A percentile compares a stretch with the other conserved stretches of the same genome.
phyloP scores from a whole-genome alignment of 176 grass and related monocot genomes.

The Carex scoparia region DNA sequence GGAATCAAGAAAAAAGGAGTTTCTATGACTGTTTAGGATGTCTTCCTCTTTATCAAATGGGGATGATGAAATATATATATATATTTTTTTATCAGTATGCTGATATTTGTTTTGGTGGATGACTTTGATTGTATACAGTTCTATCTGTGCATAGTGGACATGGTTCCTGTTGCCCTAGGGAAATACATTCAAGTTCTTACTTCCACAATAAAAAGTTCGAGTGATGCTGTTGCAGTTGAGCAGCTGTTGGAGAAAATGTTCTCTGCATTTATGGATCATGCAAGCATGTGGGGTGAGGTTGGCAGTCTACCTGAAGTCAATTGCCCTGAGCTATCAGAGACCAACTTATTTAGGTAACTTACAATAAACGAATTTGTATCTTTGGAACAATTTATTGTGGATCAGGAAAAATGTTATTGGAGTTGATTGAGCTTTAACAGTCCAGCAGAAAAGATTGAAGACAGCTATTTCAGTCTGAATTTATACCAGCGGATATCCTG shows the following conservation, averaged over 20 bases:
- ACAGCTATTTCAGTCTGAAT: neutral
- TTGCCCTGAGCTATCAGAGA: slow-evolving; percentile 66
- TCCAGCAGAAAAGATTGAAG: neutral
- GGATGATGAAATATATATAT: neutral
- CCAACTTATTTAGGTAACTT: slow-evolving; percentile 72
- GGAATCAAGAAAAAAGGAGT: neutral
- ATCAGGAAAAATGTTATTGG: neutral
- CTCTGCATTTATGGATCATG: slow-evolving; percentile 91
- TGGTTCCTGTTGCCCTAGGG: slow-evolving; percentile 73
- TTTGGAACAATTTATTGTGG: neutral
- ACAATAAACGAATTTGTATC: slow-evolving; percentile 11
- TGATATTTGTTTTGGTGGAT: neutral
- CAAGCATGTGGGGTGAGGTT: slow-evolving; percentile 70
- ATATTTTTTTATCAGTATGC: neutral
- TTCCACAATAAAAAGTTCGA: slow-evolving; percentile 49
- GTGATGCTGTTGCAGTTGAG: slow-evolving; percentile 46
- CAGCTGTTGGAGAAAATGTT: slow-evolving; percentile 96
- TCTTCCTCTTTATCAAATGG: neutral
- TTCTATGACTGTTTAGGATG: neutral
- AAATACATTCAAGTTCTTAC: slow-evolving; percentile 94
- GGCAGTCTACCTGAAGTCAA: slow-evolving; percentile 70
- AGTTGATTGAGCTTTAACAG: neutral
- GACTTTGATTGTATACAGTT: slow-evolving; percentile 48
- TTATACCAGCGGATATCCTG: neutral
- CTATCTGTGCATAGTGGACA: slow-evolving; percentile 81